Conservation (phyloP, 352 stramenopile genomes). For the Pythium vanterpoolii region DNA sequence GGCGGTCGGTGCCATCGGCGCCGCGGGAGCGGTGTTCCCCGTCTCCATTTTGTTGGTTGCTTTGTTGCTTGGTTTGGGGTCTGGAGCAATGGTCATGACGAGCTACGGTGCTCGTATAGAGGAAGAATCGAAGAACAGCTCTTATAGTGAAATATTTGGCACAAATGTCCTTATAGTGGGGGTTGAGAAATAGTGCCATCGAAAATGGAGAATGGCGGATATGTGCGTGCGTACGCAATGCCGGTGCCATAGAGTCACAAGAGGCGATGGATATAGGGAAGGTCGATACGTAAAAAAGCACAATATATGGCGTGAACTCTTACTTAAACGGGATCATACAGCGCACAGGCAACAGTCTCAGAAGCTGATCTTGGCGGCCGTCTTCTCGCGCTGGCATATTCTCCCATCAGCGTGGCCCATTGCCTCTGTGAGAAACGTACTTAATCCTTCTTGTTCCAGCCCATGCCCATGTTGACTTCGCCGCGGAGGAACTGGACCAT, state of each 20-base stretch:
- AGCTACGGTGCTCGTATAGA: constrained; percentile 23
- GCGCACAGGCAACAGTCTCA: not conserved
- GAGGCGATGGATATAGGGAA: not conserved
- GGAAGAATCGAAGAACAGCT: constrained; percentile 21
- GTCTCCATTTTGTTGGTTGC: constrained; percentile 2
- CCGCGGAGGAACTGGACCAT: constrained; percentile 58
- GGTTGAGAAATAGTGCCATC: not conserved
- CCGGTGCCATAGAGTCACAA: not conserved
- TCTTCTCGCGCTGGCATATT: too few species aligned
- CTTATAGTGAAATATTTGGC: constrained; percentile 10
- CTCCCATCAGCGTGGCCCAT: not conserved
- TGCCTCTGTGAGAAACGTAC: not conserved
- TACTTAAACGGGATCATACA: constrained; percentile 1
- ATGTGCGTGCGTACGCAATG: too few species aligned
- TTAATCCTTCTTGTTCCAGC: constrained; percentile 72
- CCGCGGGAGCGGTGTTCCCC: not conserved
- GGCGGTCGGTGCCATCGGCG: not conserved
- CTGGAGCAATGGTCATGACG: too few species aligned
- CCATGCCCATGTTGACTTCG: constrained; percentile 70
- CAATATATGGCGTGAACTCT: not conserved
- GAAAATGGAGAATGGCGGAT: not conserved
- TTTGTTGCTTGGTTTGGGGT: too few species aligned
- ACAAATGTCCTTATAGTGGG: not conserved
- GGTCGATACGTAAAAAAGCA: not conserved
- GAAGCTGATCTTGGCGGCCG: not conserved